A percentile compares a stretch with the other conserved stretches of the same genome.
phyloP scores from a whole-genome alignment of 2,329 filamentous ascomycete genomes.

The Penicillium sp. region DNA sequence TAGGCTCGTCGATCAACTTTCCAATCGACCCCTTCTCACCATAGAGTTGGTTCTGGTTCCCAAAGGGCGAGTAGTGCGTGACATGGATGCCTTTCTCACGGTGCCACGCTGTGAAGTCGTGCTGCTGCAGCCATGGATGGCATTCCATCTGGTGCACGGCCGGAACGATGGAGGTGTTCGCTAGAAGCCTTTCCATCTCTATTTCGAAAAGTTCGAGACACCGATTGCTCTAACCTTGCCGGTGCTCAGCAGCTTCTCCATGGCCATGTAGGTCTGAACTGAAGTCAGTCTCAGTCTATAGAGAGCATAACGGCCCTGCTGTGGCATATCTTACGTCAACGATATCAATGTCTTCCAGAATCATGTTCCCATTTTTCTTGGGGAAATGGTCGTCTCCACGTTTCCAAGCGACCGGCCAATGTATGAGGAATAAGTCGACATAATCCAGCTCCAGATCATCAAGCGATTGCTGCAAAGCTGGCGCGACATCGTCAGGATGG shows the following conservation, averaged over 20 bases:
- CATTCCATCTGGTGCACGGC: constrained; percentile 55
- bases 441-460: constrained; percentile 66
- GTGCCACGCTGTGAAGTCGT: constrained; percentile 52
- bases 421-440: constrained; percentile 70
- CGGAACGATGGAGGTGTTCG: constrained; percentile 48
- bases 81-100: constrained; percentile 54
- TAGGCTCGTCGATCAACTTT: constrained; percentile 55
- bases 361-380: constrained; percentile 46
- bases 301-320: neutral
- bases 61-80: constrained; percentile 58
- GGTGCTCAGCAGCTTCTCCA: constrained; percentile 45
- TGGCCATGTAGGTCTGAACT: constrained; percentile 52
- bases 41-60: constrained; percentile 57
- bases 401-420: constrained; percentile 62
- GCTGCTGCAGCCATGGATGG: constrained; percentile 57
- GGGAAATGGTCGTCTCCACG: constrained; percentile 52
- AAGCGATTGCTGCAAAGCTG: constrained; percentile 62
- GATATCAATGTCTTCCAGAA: constrained; percentile 50
- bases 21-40: constrained; percentile 44
- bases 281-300: neutral
- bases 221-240: constrained; percentile 54
- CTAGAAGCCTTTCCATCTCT: constrained; percentile 51
- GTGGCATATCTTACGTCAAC: constrained; percentile 43
- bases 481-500: constrained; percentile 61
- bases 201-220: constrained; percentile 54